These are phyloP conservation scores for Tranzscheliella williamsii DNA, from an alignment of 1,284 basidiomycete genomes.

Conservation along the genomic window DNA sequence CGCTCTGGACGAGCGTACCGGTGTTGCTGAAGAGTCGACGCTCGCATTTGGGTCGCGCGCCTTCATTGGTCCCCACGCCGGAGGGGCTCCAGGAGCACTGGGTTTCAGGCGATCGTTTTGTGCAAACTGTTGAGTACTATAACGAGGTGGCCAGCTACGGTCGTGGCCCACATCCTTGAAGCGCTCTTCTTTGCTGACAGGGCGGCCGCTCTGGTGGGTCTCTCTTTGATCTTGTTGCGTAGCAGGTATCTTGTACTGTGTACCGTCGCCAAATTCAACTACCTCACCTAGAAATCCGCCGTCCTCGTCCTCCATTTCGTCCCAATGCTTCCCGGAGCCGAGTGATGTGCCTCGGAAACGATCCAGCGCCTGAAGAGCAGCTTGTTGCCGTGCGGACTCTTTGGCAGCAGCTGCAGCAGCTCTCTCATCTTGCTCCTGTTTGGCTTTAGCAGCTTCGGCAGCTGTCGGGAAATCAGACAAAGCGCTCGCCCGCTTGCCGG, in stretches of 20 bases:
- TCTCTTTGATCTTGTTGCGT: constrained; percentile 22
- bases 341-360: constrained; percentile 53
- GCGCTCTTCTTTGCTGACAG: constrained; percentile 52
- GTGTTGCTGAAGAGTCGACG: constrained; percentile 1
- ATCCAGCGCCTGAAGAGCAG: constrained; percentile 47
- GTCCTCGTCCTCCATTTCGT: constrained; percentile 58
- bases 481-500: constrained; percentile 9
- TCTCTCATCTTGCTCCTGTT: constrained; percentile 52
- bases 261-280: constrained; percentile 59
- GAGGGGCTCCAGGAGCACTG: constrained; percentile 4
- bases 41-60: constrained; percentile 4
- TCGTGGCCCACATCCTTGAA: constrained; percentile 55
- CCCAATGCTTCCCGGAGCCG: constrained; percentile 54
- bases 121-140: constrained; percentile 1
- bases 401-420: constrained; percentile 47
- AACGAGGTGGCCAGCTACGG: constrained; percentile 48
- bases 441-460: constrained; percentile 50
- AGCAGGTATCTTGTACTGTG: constrained; percentile 57
- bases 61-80: constrained; percentile 20
- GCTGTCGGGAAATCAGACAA: constrained; percentile 58
- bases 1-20: constrained; percentile 14
- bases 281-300: constrained; percentile 56
- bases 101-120: constrained; percentile 10
- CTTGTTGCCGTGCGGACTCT: constrained; percentile 44
- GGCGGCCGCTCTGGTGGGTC: constrained; percentile 10